phyloP scores from a whole-genome alignment of 1,284 basidiomycete species.

The Tylopilus sp. region DNA sequence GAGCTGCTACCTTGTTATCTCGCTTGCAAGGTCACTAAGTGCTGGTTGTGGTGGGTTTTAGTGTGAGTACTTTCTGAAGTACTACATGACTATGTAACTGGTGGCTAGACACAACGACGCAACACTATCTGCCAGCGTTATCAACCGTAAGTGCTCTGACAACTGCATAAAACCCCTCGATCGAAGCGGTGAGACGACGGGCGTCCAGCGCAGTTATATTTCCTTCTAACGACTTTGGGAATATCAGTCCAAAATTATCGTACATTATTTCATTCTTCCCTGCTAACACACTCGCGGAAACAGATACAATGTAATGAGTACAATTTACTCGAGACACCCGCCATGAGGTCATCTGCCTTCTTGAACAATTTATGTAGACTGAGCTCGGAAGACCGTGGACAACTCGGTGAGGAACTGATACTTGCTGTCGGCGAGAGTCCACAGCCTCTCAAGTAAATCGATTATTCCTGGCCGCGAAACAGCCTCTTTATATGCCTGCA shows the following conservation, averaged over 20 bases:
- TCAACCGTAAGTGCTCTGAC: too few species aligned
- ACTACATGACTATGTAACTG: too few species aligned
- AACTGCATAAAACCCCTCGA: too few species aligned
- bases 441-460: constrained; percentile 2
- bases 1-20: too few species aligned
- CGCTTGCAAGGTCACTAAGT: too few species aligned
- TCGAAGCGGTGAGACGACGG: too few species aligned
- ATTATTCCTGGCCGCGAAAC: not conserved
- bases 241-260: not conserved
- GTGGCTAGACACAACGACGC: too few species aligned
- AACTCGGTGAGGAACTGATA: constrained; percentile 20
- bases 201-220: too few species aligned
- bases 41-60: too few species aligned
- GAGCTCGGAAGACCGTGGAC: not conserved
- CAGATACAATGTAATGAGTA: not conserved
- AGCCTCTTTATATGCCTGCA: not conserved
- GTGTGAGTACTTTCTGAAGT: too few species aligned
- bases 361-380: not conserved
- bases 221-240: too few species aligned
- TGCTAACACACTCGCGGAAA: not conserved
- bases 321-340: not conserved
- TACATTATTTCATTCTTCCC: not conserved
- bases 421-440: constrained; percentile 22
- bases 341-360: not conserved
- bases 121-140: too few species aligned